Percentiles rank a stretch among this genome's conserved stretches.
Evolutionary conservation across 2,329 filamentous ascomycete species (phyloP).

Genomic region (Cytospora piceae): DNA sequence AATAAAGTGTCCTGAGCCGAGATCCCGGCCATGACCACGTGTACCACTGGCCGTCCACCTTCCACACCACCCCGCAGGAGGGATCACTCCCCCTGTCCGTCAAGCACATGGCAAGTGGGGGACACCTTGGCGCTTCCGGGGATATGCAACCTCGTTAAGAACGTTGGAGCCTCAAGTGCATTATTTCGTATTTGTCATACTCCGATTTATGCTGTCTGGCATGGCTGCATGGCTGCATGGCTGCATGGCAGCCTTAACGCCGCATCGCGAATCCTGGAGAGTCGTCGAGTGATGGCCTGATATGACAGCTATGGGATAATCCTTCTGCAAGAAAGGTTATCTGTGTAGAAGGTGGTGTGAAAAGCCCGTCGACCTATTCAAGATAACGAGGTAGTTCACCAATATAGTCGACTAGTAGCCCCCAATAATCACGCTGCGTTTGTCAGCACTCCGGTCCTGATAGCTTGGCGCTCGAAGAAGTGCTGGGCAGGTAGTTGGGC

Average conservation of each 20-base stretch:
- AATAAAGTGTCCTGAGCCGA: background rate
- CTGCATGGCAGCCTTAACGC: too few relatives aligned
- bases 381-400: background rate
- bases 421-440: too few relatives aligned
- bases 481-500: too few relatives aligned
- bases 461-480: too few relatives aligned
- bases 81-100: slow-evolving; percentile 29
- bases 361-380: background rate
- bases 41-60: background rate
- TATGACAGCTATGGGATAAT: background rate
- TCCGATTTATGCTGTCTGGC: background rate
- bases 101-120: slow-evolving; percentile 54
- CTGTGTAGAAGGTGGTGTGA: background rate
- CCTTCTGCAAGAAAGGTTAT: background rate
- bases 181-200: background rate
- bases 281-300: background rate
- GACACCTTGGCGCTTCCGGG: slow-evolving; percentile 53
- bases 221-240: background rate
- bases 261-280: background rate
- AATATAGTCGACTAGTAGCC: background rate
- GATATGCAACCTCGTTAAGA: background rate
- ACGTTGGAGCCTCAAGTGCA: too few relatives aligned
- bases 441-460: too few relatives aligned
- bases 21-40: slow-evolving; percentile 16
- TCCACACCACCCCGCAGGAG: background rate